A percentile compares a stretch with the other conserved stretches of the same genome.
Evolutionary conservation across 2,329 filamentous ascomycete species (phyloP).

Genomic region (Ophiostoma ips): DNA sequence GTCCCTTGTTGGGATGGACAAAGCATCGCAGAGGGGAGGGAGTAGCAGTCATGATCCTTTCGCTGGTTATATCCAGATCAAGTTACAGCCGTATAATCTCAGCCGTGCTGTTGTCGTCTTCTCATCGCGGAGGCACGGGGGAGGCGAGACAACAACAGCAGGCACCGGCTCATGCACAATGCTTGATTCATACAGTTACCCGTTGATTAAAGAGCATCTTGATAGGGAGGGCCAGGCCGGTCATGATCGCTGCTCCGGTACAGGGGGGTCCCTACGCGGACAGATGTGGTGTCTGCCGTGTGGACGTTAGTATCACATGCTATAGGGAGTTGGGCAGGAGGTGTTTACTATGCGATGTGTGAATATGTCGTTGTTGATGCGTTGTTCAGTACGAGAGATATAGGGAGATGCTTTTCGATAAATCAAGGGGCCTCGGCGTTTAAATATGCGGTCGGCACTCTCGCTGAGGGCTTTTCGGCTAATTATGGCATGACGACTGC

Average conservation of each 20-base stretch:
- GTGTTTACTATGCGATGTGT: not conserved
- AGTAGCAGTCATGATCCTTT: slow-evolving; percentile 98
- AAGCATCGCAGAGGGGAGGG: slow-evolving; percentile 18
- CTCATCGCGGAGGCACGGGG: not conserved
- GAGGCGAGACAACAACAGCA: slow-evolving; percentile 2
- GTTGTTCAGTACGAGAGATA: not conserved
- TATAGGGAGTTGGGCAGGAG: not conserved
- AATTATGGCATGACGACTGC: too few species aligned
- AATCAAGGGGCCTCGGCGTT: too few species aligned
- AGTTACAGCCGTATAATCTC: slow-evolving; percentile 27
- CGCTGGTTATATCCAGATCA: slow-evolving; percentile 36
- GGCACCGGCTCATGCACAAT: slow-evolving; percentile 14
- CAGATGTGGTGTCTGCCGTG: not conserved
- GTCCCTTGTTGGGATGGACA: not conserved
- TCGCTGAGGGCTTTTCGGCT: too few species aligned
- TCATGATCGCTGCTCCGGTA: slow-evolving; percentile 6
- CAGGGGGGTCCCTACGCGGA: slow-evolving; percentile 3
- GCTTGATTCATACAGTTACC: slow-evolving; percentile 15
- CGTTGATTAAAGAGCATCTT: slow-evolving; percentile 12
- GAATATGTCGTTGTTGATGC: not conserved
- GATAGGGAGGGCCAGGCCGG: slow-evolving; percentile 1
- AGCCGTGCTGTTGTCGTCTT: slow-evolving; percentile 16
- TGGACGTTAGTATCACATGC: not conserved
- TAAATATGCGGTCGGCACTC: too few species aligned
- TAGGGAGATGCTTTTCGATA: too few species aligned